These are phyloP conservation scores for Coriaria nepalensis DNA, from an alignment of 306 rosid genomes.

Conservation along the genomic window DNA sequence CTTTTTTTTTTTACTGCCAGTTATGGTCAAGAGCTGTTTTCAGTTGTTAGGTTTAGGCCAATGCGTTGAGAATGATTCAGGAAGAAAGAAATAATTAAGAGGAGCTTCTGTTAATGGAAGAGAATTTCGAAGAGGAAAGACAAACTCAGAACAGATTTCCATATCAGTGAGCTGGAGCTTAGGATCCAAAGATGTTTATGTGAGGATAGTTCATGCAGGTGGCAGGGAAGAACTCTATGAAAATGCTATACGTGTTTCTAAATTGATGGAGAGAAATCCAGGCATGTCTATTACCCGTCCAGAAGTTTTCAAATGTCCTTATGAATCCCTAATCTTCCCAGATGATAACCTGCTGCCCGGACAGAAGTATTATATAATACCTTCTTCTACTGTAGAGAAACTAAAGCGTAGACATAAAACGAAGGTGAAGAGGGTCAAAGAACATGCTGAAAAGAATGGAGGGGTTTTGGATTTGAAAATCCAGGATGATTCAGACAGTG, in stretches of 20 bases:
- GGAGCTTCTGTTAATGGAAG: slow-evolving; percentile 1
- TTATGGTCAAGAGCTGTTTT: slow-evolving; percentile 38
- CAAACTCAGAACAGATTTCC: not conserved
- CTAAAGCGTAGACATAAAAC: slow-evolving; percentile 28
- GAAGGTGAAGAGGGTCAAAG: slow-evolving; percentile 8
- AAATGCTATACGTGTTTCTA: slow-evolving; percentile 35
- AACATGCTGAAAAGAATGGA: slow-evolving; percentile 6
- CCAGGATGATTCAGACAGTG: slow-evolving; percentile 17
- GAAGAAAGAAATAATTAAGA: slow-evolving; percentile 4
- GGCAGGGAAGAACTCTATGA: slow-evolving; percentile 42
- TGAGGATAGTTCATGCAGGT: slow-evolving; percentile 53
- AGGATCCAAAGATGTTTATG: slow-evolving; percentile 23
- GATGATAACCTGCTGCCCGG: slow-evolving; percentile 48
- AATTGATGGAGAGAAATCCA: slow-evolving; percentile 47
- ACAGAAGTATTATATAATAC: slow-evolving; percentile 43
- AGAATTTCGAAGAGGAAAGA: slow-evolving; percentile 2
- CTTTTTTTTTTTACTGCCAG: slow-evolving; percentile 14
- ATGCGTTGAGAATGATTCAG: slow-evolving; percentile 1
- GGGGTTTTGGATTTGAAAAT: slow-evolving; percentile 10
- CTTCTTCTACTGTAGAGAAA: slow-evolving; percentile 33
- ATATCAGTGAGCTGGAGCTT: slow-evolving; percentile 15
- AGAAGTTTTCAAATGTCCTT: slow-evolving; percentile 56
- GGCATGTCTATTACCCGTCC: slow-evolving; percentile 52
- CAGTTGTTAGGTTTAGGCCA: slow-evolving; percentile 26
- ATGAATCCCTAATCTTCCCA: slow-evolving; percentile 30